Conservation (phyloP, 768 basidiomycete genomes). For the Termitomyces titanicus region DNA sequence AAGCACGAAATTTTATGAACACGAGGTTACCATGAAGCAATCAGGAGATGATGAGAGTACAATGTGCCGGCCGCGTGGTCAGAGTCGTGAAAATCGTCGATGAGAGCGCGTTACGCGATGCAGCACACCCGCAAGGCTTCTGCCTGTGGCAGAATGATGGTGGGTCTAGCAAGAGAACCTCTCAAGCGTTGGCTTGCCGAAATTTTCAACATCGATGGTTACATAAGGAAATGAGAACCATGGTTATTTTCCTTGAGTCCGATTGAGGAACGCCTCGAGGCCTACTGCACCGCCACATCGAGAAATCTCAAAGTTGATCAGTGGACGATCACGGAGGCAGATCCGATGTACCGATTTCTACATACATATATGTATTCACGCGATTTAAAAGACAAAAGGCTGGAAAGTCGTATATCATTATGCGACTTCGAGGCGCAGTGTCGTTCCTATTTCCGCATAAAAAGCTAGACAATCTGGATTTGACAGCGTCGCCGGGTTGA, state of each 20-base stretch:
- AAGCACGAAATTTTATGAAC: conserved; percentile 32
- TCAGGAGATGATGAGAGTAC: conserved; percentile 9
- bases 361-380: too few species aligned
- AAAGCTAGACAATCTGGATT: conserved; percentile 70
- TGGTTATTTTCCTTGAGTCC: background rate
- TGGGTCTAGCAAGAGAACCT: background rate
- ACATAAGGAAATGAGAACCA: conserved; percentile 3
- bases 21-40: conserved; percentile 46
- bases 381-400: too few species aligned
- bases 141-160: background rate
- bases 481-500: conserved; percentile 68
- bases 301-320: background rate
- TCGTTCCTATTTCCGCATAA: conserved; percentile 53
- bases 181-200: background rate
- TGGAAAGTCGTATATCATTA: too few species aligned
- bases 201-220: conserved; percentile 9
- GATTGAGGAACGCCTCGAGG: conserved; percentile 4
- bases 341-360: conserved; percentile 1
- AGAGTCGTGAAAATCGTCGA: conserved; percentile 11
- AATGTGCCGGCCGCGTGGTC: conserved; percentile 8
- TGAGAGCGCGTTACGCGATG: conserved; percentile 1
- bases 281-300: conserved; percentile 13
- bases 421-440: conserved; percentile 43
- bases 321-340: conserved; percentile 8
- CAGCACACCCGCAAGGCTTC: background rate